These are phyloP conservation scores for Xenoacremonium recifei DNA, from an alignment of 2,329 filamentous ascomycete genomes.

Conservation along the genomic window DNA sequence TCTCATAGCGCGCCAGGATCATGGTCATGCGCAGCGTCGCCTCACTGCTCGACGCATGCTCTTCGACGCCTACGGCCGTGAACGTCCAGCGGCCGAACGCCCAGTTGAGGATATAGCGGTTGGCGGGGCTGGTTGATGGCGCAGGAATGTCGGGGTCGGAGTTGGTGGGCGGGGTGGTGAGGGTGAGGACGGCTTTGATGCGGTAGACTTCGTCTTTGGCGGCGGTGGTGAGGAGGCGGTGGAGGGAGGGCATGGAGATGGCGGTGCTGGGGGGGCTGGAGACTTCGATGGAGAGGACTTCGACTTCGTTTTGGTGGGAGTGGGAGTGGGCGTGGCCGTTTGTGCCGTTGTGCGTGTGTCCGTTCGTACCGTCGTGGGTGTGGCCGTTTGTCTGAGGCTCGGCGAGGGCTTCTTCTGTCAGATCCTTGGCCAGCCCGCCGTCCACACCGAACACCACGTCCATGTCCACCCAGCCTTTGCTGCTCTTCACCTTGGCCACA, in stretches of 20 bases:
- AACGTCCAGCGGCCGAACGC: slow-evolving; percentile 96
- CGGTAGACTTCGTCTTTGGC: slow-evolving; percentile 94
- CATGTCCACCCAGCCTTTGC: slow-evolving; percentile 74
- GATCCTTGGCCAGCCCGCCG: slow-evolving; percentile 65
- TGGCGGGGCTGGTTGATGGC: slow-evolving; percentile 29
- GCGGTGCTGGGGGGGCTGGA: slow-evolving; percentile 38
- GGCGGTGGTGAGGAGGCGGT: slow-evolving; percentile 65
- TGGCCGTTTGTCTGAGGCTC: slow-evolving; percentile 30
- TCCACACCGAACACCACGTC: slow-evolving; percentile 87
- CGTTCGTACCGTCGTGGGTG: slow-evolving; percentile 25
- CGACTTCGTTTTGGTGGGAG: slow-evolving; percentile 78
- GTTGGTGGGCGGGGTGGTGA: slow-evolving; percentile 44
- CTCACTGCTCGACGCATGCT: slow-evolving; percentile 57
- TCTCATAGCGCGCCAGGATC: slow-evolving; percentile 71
- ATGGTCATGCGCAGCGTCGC: slow-evolving; percentile 69
- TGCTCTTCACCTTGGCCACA: slow-evolving; percentile 80
- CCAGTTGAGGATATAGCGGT: slow-evolving; percentile 92
- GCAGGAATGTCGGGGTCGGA: slow-evolving; percentile 49
- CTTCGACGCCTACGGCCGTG: slow-evolving; percentile 53
- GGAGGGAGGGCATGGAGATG: slow-evolving; percentile 61
- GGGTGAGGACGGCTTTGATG: slow-evolving; percentile 72
- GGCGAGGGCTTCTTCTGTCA: slow-evolving; percentile 41
- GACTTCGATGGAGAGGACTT: slow-evolving; percentile 82
- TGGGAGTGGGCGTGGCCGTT: slow-evolving; percentile 44
- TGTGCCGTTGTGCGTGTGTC: slow-evolving; percentile 7